Percentiles rank a stretch among this genome's conserved stretches.
phyloP scores from a whole-genome alignment of 2,329 filamentous ascomycete genomes.

The Sclerotinia subarctica region DNA sequence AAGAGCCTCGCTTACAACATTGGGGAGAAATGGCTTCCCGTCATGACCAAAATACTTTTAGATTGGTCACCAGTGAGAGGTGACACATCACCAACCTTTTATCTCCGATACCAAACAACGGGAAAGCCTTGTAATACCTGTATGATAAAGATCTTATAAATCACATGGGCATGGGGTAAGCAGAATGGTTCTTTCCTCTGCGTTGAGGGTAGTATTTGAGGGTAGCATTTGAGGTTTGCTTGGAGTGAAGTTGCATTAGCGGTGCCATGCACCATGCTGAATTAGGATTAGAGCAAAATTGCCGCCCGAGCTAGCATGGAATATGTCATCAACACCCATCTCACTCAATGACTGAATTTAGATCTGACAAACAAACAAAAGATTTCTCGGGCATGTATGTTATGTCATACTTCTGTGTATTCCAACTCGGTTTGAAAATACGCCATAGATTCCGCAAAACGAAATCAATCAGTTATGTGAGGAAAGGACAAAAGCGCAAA shows the following conservation, averaged over 20 bases:
- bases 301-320: not conserved
- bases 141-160: not conserved
- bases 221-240: not conserved
- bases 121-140: not conserved
- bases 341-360: too few relatives aligned
- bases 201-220: not conserved
- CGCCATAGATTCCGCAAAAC: not conserved
- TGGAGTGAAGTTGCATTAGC: not conserved
- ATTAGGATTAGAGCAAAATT: not conserved
- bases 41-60: not conserved
- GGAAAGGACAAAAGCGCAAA: not conserved
- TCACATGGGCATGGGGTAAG: fast-evolving
- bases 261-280: not conserved
- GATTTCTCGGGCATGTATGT: too few relatives aligned
- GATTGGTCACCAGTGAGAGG: not conserved
- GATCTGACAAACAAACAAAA: too few relatives aligned
- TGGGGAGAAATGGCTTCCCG: not conserved
- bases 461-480: not conserved
- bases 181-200: not conserved
- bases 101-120: not conserved
- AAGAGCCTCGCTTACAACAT: too few relatives aligned
- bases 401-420: not conserved
- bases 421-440: not conserved
- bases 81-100: not conserved
- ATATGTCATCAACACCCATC: too few relatives aligned